Conservation (phyloP, 2,329 filamentous ascomycete genomes). For the Fusarium sp. region DNA sequence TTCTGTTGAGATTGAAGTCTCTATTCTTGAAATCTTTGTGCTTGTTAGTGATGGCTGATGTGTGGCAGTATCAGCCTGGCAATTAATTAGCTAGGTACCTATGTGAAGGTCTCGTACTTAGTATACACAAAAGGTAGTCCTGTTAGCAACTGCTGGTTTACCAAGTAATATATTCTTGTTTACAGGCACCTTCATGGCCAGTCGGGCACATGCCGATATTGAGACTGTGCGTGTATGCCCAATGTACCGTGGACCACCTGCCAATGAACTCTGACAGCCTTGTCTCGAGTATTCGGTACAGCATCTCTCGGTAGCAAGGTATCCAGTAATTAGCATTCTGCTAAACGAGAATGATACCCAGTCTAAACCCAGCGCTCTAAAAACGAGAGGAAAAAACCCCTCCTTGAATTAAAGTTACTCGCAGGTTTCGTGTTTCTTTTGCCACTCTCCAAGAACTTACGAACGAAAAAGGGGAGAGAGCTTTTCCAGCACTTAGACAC, state of each 20-base stretch:
- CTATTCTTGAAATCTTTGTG: no score
- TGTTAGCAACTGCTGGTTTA: no score
- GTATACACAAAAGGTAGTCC: no score
- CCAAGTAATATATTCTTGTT: no score
- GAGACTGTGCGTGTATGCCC: background rate
- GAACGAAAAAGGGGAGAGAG: conserved; percentile 1
- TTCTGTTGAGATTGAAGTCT: background rate
- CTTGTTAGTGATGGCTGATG: no score
- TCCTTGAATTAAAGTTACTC: background rate
- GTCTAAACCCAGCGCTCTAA: conserved; percentile 6
- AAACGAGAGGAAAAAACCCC: background rate
- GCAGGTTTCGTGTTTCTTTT: conserved; percentile 7
- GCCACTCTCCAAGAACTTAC: conserved; percentile 17
- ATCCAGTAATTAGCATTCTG: conserved; percentile 6
- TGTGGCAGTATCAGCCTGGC: no score
- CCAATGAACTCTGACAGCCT: conserved; percentile 10
- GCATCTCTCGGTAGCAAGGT: background rate
- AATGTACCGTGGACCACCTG: conserved; percentile 17
- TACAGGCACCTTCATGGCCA: no score
- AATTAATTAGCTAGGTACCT: no score
- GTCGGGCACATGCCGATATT: background rate
- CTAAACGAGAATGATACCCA: conserved; percentile 15
- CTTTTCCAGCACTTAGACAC: conserved; percentile 4
- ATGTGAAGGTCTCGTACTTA: no score
- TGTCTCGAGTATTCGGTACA: conserved; percentile 9